Evolutionary conservation across 2,329 filamentous ascomycete species (phyloP).

Genomic region (Penicillium aurantiogriseum): DNA sequence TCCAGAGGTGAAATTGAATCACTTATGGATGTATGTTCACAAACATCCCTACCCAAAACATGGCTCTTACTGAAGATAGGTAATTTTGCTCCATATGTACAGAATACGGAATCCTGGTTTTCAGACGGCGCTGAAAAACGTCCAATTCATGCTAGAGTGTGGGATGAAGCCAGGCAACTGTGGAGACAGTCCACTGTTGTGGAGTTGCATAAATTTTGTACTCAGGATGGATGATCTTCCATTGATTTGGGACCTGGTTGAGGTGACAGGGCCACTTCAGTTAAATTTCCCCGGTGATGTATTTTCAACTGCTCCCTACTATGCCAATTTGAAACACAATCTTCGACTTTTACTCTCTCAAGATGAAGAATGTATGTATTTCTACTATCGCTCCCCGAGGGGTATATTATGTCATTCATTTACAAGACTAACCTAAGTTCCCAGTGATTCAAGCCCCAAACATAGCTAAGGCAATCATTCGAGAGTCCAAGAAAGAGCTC

Average conservation of each 20-base stretch:
- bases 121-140: rapidly evolving
- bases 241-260: not conserved
- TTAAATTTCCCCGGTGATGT: rapidly evolving
- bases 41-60: not conserved
- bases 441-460: not conserved
- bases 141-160: not conserved
- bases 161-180: not conserved
- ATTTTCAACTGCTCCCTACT: not conserved
- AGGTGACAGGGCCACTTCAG: not conserved
- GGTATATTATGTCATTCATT: too few relatives aligned
- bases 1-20: rapidly evolving
- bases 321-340: not conserved
- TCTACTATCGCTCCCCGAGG: too few relatives aligned
- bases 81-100: not conserved
- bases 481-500: constrained; percentile 3
- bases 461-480: not conserved
- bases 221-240: not conserved
- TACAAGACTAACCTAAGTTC: not conserved
- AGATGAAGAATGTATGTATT: not conserved
- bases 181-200: not conserved
- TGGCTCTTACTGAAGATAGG: not conserved
- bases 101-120: not conserved
- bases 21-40: not conserved
- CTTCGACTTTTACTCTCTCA: not conserved
- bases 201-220: not conserved